phyloP scores from a whole-genome alignment of 441 rosid genomes.

The Gossypium lobatum region DNA sequence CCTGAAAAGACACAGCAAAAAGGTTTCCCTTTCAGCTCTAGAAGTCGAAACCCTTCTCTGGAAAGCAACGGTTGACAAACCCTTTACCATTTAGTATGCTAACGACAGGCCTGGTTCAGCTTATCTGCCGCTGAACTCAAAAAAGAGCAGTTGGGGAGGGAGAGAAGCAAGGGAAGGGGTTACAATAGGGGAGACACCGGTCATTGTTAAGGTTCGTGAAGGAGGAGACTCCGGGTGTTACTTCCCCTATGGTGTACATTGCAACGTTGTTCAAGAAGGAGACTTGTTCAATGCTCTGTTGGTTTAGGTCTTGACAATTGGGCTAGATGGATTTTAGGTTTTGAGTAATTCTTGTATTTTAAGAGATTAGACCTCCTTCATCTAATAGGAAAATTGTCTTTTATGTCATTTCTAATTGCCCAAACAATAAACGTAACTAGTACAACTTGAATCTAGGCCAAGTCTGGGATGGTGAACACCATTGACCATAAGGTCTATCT shows the following conservation, averaged over 20 bases:
- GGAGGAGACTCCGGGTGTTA: conserved; percentile 95
- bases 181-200: conserved; percentile 80
- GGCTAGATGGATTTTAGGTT: too few species aligned
- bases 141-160: conserved; percentile 17
- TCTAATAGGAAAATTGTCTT: too few species aligned
- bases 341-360: too few species aligned
- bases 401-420: too few species aligned
- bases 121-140: conserved; percentile 9
- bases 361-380: too few species aligned
- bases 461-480: too few species aligned
- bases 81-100: conserved; percentile 90
- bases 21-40: conserved; percentile 50
- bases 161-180: conserved; percentile 49
- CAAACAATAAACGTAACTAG: too few species aligned
- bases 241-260: conserved; percentile 93
- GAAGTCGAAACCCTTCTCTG: conserved; percentile 91
- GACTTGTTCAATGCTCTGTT: too few species aligned
- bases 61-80: conserved; percentile 89
- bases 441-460: too few species aligned
- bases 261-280: conserved; percentile 71
- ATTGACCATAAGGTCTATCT: too few species aligned
- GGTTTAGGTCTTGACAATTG: too few species aligned
- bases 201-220: conserved; percentile 95
- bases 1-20: conserved; percentile 56
- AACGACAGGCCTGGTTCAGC: conserved; percentile 99